Evolutionary conservation across 306 rosid genomes (phyloP).

Genomic region (Abrus precatorius): DNA sequence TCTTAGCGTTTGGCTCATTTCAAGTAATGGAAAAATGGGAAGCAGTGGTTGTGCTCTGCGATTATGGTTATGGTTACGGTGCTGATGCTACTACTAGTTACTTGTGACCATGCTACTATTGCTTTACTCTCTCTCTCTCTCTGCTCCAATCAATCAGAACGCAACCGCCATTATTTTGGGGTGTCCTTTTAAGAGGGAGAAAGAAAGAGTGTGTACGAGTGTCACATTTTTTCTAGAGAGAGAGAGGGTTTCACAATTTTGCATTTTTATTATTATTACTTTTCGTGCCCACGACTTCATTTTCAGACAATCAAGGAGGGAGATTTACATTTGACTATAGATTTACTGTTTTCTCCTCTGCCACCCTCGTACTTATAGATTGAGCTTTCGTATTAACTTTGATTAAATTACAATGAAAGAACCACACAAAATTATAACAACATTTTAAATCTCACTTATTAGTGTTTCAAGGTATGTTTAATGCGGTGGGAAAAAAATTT

Average conservation of each 20-base stretch:
- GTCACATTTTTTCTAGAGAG: conserved; percentile 56
- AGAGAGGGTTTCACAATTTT: conserved; percentile 44
- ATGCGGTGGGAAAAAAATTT: too few species aligned
- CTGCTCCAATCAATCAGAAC: conserved; percentile 75
- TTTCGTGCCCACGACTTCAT: conserved; percentile 49
- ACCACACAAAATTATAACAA: too few species aligned
- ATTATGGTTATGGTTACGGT: conserved; percentile 48
- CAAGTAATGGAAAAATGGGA: conserved; percentile 62
- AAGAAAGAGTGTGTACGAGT: conserved; percentile 47
- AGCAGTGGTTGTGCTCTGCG: conserved; percentile 41
- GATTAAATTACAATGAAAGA: too few species aligned
- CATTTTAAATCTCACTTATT: too few species aligned
- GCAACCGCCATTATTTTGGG: conserved; percentile 81
- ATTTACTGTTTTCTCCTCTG: conserved; percentile 15
- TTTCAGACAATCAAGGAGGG: conserved; percentile 45
- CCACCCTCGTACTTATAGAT: neutral
- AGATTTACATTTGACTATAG: conserved; percentile 10
- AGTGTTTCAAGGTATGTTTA: too few species aligned
- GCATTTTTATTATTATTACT: conserved; percentile 28
- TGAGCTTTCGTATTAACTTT: neutral
- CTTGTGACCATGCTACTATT: conserved; percentile 58
- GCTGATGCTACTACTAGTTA: conserved; percentile 40
- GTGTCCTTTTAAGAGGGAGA: conserved; percentile 66
- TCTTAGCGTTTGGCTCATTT: conserved; percentile 44
- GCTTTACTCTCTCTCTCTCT: conserved; percentile 55